Conservation (phyloP, 2,329 filamentous ascomycete species). For the Penicillium vulpinum region DNA sequence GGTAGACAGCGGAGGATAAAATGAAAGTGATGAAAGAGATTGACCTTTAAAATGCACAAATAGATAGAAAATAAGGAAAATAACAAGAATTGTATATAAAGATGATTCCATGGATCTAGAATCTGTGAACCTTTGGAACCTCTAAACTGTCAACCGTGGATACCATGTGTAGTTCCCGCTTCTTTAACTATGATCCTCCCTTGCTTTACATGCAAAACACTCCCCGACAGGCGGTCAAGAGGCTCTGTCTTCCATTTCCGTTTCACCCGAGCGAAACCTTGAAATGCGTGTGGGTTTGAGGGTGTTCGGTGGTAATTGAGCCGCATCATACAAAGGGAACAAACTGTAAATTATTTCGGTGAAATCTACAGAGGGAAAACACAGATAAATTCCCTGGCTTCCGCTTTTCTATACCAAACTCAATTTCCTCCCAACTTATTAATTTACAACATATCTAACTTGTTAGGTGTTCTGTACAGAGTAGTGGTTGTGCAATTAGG, state of each 20-base stretch:
- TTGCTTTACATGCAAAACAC: conserved; percentile 3
- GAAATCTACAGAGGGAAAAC: background rate
- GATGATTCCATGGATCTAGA: background rate
- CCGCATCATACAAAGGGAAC: background rate
- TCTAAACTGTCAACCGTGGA: conserved; percentile 1
- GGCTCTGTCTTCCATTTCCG: background rate
- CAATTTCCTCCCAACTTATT: background rate
- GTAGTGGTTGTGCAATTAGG: background rate
- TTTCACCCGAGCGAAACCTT: background rate
- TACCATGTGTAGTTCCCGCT: background rate
- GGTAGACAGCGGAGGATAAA: too few species aligned
- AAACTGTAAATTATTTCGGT: background rate
- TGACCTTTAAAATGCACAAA: background rate
- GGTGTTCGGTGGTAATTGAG: background rate
- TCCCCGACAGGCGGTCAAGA: background rate
- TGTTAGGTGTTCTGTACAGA: too few species aligned
- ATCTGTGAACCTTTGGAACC: background rate
- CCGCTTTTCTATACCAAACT: background rate
- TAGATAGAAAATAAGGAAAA: background rate
- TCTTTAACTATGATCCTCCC: conserved; percentile 4
- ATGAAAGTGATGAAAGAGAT: too few species aligned
- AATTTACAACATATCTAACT: background rate
- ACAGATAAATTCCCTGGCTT: background rate
- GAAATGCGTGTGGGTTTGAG: background rate
- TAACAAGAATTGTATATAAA: background rate